Evolutionary conservation across 768 basidiomycete species (phyloP).

Genomic region (Stropharia rugosoannulata): DNA sequence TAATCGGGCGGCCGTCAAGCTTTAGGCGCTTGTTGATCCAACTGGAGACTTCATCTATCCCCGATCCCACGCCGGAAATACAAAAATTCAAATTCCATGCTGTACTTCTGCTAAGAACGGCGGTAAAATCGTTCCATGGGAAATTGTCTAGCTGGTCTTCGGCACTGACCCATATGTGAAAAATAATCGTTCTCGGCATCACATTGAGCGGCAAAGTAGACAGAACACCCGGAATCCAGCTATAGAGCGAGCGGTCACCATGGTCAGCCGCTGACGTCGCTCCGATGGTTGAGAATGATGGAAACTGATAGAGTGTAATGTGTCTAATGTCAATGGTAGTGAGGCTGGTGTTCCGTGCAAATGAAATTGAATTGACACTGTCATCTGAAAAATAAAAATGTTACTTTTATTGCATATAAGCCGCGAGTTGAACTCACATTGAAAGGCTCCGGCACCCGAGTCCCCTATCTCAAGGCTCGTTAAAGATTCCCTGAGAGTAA

Average conservation of each 20-base stretch:
- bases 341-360: constrained; percentile 19
- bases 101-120: constrained; percentile 15
- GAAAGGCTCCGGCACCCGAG: constrained; percentile 15
- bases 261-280: not conserved
- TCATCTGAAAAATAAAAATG: not conserved
- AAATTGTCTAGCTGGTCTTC: constrained; percentile 31
- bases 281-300: constrained; percentile 9
- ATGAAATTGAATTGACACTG: not conserved
- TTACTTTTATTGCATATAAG: not conserved
- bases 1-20: not conserved
- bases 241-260: constrained; percentile 15
- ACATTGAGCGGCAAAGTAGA: constrained; percentile 19
- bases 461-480: constrained; percentile 31
- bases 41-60: constrained; percentile 19
- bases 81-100: constrained; percentile 21
- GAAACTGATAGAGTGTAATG: constrained; percentile 33
- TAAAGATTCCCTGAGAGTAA: constrained; percentile 23
- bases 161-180: constrained; percentile 32
- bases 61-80: constrained; percentile 31
- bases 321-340: constrained; percentile 27
- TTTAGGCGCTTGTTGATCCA: constrained; percentile 27
- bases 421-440: constrained; percentile 1
- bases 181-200: constrained; percentile 18
- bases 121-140: constrained; percentile 27
- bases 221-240: constrained; percentile 28